Evolutionary conservation across 2,329 filamentous ascomycete species (phyloP), one percentile per base, ranked within the genome.

Genomic region (Davidsoniella virescens): DNA sequence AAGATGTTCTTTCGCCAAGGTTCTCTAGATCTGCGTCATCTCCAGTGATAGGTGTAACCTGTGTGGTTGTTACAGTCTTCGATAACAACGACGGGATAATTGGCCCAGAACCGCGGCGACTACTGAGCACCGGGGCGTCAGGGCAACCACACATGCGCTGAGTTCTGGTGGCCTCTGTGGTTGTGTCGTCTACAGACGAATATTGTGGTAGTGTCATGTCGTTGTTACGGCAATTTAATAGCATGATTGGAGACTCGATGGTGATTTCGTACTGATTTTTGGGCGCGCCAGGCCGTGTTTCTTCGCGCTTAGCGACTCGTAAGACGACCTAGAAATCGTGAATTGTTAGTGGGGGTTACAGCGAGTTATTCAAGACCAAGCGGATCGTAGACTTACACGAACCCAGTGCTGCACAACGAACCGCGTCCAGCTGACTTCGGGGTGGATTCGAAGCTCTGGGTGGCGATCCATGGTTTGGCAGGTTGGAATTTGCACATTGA

Each of bases 361-460:
- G 12, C 12, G 16, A n/a, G 38, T 9, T 5, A 25, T 6, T 8
- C n/a, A n/a, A 36, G 4, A 36, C 12, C 7, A 5, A 10, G 44
- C 26, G 12, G 4, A 33, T 4, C 18, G 20, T 5, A 26, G 18
- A 33, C 72, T 55, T 67, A 87, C 86, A 76, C 94, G 94, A 64
- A 95, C 94, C 87, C 87, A 94, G 62, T 95, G 88, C 62, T 86
- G 87, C 49, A 95, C 87, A 59, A 92, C 86, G 48, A 94, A 90
- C 55, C 93, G 93, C 60, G 87, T 84, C 71, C 90, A 94, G 52
- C 87, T 94, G 50, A 87, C 94, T 61, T 94, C 87, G 49, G 90
- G 90, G 62, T 94, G 83, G 53, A 95, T 67, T 53, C 78, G 75
- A 37, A 75, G 51, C 7, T 64, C 63, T 61, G 73, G 74, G 59